Conservation (phyloP, 371 early-diverging fungal species). For the Blakeslea trispora region DNA sequence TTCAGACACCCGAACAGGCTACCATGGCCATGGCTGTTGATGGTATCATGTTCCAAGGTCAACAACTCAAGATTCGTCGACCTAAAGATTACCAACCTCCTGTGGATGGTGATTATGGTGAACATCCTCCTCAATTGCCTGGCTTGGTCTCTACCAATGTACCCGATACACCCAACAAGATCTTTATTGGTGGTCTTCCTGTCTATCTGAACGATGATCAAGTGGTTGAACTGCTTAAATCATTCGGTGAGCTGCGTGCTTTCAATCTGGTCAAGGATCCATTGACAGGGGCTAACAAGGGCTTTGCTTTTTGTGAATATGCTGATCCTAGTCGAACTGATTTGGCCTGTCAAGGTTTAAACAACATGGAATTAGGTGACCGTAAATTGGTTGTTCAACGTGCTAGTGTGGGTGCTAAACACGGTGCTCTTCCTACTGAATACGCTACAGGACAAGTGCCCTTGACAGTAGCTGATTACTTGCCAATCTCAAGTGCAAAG, state of each 20-base stretch:
- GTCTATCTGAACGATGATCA: constrained; percentile 90
- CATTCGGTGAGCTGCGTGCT: constrained; percentile 91
- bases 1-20: constrained; percentile 76
- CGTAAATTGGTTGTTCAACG: constrained; percentile 93
- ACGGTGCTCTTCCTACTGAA: constrained; percentile 29
- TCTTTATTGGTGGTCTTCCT: constrained; percentile 94
- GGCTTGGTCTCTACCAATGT: constrained; percentile 83
- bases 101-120: constrained; percentile 32
- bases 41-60: constrained; percentile 84
- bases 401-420: constrained; percentile 83
- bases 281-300: constrained; percentile 83
- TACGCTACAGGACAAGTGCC: constrained; percentile 11
- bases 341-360: constrained; percentile 91
- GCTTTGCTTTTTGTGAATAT: constrained; percentile 97
- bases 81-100: constrained; percentile 94
- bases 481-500: constrained; percentile 35
- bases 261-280: constrained; percentile 93
- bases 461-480: constrained; percentile 19
- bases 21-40: constrained; percentile 92
- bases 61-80: constrained; percentile 87
- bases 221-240: constrained; percentile 86
- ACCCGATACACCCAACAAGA: constrained; percentile 89
- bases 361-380: constrained; percentile 95
- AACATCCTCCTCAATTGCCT: constrained; percentile 17
- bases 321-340: constrained; percentile 88